phyloP scores from a whole-genome alignment of 1,284 basidiomycete species.

The Cerioporus squamosus region DNA sequence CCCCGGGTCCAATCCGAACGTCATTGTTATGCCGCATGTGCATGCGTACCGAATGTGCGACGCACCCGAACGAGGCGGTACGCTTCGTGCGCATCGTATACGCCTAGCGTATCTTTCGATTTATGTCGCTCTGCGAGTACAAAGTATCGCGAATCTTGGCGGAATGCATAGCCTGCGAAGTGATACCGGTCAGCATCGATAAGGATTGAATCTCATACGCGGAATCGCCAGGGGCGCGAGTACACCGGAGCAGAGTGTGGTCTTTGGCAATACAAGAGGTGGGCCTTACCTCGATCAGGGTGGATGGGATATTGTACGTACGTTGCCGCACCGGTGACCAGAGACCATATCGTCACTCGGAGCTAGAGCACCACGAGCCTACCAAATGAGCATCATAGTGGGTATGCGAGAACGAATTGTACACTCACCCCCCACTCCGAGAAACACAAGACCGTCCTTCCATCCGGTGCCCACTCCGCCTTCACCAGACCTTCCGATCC shows the following conservation, averaged over 20 bases:
- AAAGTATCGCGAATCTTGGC: slow-evolving; percentile 80
- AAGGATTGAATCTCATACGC: no score
- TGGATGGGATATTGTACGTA: slow-evolving; percentile 82
- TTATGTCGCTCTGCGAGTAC: slow-evolving; percentile 84
- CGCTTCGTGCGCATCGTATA: slow-evolving; percentile 75
- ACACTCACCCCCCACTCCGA: slow-evolving; percentile 85
- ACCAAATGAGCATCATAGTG: neutral
- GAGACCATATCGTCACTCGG: slow-evolving; percentile 80
- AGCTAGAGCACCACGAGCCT: slow-evolving; percentile 49
- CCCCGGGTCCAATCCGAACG: no score
- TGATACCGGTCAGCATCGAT: neutral
- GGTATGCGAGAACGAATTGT: no score
- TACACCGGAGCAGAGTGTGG: neutral
- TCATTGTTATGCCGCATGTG: neutral
- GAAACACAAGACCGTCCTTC: slow-evolving; percentile 81
- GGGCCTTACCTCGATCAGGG: slow-evolving; percentile 66
- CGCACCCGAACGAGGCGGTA: slow-evolving; percentile 79
- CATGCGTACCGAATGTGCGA: slow-evolving; percentile 13
- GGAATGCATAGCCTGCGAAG: slow-evolving; percentile 72
- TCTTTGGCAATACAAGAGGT: no score
- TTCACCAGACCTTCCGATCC: slow-evolving; percentile 84
- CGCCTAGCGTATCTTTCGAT: slow-evolving; percentile 82
- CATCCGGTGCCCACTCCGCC: slow-evolving; percentile 87
- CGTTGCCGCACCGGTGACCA: slow-evolving; percentile 68
- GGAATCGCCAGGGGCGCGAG: no score